Percentiles rank a stretch among this genome's conserved stretches.
These are phyloP conservation scores for Neofusicoccum umdonicola DNA, from an alignment of 2,329 filamentous ascomycete species.

Conservation along the genomic window DNA sequence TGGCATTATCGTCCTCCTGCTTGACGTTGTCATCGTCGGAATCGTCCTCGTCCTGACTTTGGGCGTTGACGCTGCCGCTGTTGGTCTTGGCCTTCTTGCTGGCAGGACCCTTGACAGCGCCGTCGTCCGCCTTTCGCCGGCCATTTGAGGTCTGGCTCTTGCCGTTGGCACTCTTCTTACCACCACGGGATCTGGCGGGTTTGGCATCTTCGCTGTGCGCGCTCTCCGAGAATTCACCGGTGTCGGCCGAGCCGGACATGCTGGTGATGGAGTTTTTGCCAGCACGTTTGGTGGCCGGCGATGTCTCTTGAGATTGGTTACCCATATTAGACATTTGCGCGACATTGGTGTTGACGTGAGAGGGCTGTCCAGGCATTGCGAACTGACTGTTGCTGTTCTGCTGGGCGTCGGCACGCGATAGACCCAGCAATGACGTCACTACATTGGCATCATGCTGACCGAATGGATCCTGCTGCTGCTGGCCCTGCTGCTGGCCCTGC, in stretches of 20 bases:
- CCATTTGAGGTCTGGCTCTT: constrained; percentile 33
- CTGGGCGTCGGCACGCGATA: constrained; percentile 16
- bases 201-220: constrained; percentile 64
- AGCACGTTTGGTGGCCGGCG: constrained; percentile 41
- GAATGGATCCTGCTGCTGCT: constrained; percentile 60
- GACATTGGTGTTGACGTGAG: constrained; percentile 37
- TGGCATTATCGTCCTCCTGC: constrained; percentile 28
- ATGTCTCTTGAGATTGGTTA: constrained; percentile 44
- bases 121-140: constrained; percentile 76
- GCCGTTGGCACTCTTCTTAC: constrained; percentile 34
- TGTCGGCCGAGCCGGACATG: constrained; percentile 51
- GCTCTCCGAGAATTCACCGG: constrained; percentile 70
- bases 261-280: constrained; percentile 56
- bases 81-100: constrained; percentile 72
- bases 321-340: constrained; percentile 45
- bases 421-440: constrained; percentile 17
- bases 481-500: constrained; percentile 35
- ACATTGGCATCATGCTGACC: constrained; percentile 80
- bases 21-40: constrained; percentile 43
- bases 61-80: constrained; percentile 43
- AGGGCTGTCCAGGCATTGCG: constrained; percentile 42
- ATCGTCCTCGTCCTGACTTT: constrained; percentile 47
- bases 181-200: constrained; percentile 52
- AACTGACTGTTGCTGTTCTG: constrained; percentile 51
- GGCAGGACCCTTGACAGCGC: constrained; percentile 60